phyloP scores from a whole-genome alignment of 1,284 basidiomycete species.

The Heterobasidion parviporum region DNA sequence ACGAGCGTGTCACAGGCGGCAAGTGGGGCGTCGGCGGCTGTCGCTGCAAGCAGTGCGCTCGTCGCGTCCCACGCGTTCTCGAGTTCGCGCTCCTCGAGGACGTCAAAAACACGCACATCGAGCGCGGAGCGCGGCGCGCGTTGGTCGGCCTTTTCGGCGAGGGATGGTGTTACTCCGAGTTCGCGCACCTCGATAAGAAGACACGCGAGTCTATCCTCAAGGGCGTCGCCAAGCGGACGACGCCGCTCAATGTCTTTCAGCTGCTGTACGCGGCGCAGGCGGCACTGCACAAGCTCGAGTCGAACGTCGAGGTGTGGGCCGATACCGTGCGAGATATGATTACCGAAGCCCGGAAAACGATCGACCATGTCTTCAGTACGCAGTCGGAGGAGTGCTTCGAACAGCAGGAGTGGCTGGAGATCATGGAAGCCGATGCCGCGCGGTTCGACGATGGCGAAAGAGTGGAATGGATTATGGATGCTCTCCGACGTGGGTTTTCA shows the following conservation, averaged over 20 bases:
- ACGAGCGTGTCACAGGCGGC: slow-evolving; percentile 60
- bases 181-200: slow-evolving; percentile 60
- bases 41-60: slow-evolving; percentile 72
- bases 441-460: slow-evolving; percentile 70
- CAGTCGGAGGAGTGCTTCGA: slow-evolving; percentile 59
- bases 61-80: slow-evolving; percentile 72
- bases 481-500: slow-evolving; percentile 48
- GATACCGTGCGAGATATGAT: slow-evolving; percentile 61
- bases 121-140: slow-evolving; percentile 63
- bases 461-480: slow-evolving; percentile 63
- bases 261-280: slow-evolving; percentile 62
- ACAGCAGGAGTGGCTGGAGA: slow-evolving; percentile 59
- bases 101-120: slow-evolving; percentile 64
- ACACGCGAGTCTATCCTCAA: slow-evolving; percentile 62
- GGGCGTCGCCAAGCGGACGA: slow-evolving; percentile 62
- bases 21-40: slow-evolving; percentile 76
- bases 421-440: slow-evolving; percentile 62
- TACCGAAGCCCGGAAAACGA: slow-evolving; percentile 41
- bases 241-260: slow-evolving; percentile 54
- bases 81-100: slow-evolving; percentile 72
- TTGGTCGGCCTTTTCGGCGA: slow-evolving; percentile 79
- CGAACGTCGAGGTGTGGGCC: slow-evolving; percentile 59
- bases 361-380: slow-evolving; percentile 54
- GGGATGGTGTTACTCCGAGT: slow-evolving; percentile 78
- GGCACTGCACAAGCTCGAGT: slow-evolving; percentile 46